Evolutionary conservation across 257 asterid genomes (phyloP).

Genomic region (Dorcoceras hygrometricum): DNA sequence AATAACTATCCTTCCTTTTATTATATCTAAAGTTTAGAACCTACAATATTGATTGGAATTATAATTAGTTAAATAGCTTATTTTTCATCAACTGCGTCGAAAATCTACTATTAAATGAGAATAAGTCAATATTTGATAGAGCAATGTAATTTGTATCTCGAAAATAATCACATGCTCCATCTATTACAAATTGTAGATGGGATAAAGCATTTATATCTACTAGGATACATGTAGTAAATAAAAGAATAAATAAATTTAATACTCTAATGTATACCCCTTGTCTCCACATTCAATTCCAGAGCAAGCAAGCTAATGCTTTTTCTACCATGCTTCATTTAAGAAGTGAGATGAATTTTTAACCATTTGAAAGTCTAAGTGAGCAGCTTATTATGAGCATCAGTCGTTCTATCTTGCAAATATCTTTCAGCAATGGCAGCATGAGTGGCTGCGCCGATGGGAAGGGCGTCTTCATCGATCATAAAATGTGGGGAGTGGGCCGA

Average conservation of each 20-base stretch:
- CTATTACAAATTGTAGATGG: no score
- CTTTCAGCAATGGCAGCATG: constrained; percentile 79
- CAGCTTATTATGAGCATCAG: background rate
- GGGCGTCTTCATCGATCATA: constrained; percentile 49
- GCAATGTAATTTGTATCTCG: no score
- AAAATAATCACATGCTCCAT: background rate
- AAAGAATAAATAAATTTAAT: background rate
- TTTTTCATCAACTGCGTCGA: background rate
- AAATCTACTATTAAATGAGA: background rate
- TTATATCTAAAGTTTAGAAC: no score
- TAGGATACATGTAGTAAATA: background rate
- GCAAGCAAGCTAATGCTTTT: background rate
- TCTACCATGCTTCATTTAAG: background rate
- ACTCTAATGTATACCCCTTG: background rate
- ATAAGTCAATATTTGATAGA: no score
- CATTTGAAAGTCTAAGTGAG: background rate
- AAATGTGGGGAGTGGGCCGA: constrained; percentile 44
- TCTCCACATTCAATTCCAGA: background rate
- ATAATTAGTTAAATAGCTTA: background rate
- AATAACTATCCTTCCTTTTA: no score
- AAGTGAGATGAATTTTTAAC: background rate
- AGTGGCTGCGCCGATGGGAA: constrained; percentile 61
- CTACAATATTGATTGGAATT: no score
- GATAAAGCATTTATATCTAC: no score
- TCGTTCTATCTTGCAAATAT: constrained; percentile 23